Percentiles rank a stretch among this genome's conserved stretches.
These are phyloP conservation scores for Tetrahymena elliotti DNA, from an alignment of 73 alveolate genomes.

Conservation along the genomic window DNA sequence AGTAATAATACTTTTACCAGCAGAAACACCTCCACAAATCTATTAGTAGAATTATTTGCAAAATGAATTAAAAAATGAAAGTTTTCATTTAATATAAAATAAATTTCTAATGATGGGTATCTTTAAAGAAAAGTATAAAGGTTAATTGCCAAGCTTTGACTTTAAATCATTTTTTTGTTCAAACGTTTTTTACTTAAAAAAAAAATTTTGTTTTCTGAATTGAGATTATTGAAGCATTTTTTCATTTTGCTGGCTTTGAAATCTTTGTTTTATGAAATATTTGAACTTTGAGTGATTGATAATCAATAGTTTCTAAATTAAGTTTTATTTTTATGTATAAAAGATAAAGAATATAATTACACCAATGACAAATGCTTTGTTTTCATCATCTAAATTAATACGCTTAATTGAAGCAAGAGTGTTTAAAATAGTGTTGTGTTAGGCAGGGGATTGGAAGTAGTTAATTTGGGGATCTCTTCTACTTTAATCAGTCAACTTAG, in stretches of 20 bases:
- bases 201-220: too few species aligned
- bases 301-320: not conserved
- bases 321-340: not conserved
- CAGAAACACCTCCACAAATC: not conserved
- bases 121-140: too few species aligned
- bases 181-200: too few species aligned
- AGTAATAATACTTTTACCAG: not conserved
- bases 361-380: not conserved
- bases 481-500: not conserved
- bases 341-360: not conserved
- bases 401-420: not conserved
- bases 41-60: not conserved
- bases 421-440: not conserved
- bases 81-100: not conserved
- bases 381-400: not conserved
- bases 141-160: too few species aligned
- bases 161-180: too few species aligned
- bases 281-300: not conserved
- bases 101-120: not conserved
- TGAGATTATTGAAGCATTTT: not conserved
- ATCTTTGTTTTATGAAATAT: not conserved
- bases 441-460: not conserved
- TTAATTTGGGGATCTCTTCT: not conserved
- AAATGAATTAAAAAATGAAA: not conserved
- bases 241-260: not conserved